Evolutionary conservation across 2,329 filamentous ascomycete genomes (phyloP).

Genomic region (Hypoxylon sp.): DNA sequence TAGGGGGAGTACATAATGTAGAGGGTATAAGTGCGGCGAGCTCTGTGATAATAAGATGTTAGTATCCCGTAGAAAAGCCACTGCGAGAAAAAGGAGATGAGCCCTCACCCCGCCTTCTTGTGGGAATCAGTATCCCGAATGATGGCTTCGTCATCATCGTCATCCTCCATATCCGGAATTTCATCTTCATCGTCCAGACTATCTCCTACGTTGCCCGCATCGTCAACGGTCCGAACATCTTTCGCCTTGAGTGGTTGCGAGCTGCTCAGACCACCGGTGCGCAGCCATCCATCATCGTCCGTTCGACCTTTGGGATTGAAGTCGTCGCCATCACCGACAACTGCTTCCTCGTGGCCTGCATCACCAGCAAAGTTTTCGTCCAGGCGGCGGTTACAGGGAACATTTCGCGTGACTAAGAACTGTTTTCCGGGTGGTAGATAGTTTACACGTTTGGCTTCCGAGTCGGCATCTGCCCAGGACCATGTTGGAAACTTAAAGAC

Average conservation of each 20-base stretch:
- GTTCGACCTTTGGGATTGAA: constrained; percentile 66
- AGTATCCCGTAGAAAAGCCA: constrained; percentile 19
- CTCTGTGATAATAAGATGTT: constrained; percentile 64
- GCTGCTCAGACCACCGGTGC: constrained; percentile 84
- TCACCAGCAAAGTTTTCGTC: constrained; percentile 95
- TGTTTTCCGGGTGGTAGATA: constrained; percentile 93
- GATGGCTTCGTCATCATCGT: constrained; percentile 96
- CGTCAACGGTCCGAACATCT: constrained; percentile 90
- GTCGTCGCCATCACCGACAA: constrained; percentile 84
- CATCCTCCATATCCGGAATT: constrained; percentile 98
- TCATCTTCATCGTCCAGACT: constrained; percentile 81
- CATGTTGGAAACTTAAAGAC: constrained; percentile 99
- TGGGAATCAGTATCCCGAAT: constrained; percentile 79
- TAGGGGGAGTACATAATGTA: constrained; percentile 99
- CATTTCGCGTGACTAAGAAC: constrained; percentile 93
- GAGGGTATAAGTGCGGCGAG: constrained; percentile 93
- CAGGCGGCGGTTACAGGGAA: constrained; percentile 91
- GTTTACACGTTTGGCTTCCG: constrained; percentile 80
- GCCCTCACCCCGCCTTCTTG: constrained; percentile 62
- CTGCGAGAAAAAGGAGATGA: constrained; percentile 11
- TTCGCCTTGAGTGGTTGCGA: constrained; percentile 81
- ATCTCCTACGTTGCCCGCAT: constrained; percentile 87
- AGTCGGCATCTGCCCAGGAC: constrained; percentile 93
- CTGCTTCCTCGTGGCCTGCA: constrained; percentile 86
- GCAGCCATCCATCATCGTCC: constrained; percentile 88